These are phyloP conservation scores for Pinus albicaulis DNA, from an alignment of 75 land plant genomes.

Conservation along the genomic window DNA sequence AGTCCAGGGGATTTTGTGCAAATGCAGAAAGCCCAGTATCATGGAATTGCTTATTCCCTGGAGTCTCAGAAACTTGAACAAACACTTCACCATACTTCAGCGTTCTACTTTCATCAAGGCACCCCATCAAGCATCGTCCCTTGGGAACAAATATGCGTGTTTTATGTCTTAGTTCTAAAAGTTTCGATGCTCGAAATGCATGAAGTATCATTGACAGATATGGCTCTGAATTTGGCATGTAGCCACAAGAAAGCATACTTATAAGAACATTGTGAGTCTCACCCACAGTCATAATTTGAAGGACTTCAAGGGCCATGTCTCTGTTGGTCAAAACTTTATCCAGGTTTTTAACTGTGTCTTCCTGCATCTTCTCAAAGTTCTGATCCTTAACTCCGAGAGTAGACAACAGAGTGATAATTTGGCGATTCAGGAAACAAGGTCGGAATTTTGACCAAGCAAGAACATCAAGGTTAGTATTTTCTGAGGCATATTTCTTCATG, in stretches of 20 bases:
- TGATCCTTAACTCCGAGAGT: conserved; percentile 78
- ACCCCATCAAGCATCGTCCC: conserved; percentile 89
- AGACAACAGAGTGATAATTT: conserved; percentile 78
- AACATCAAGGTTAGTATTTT: conserved; percentile 66
- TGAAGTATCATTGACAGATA: conserved; percentile 74
- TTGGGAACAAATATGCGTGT: conserved; percentile 70
- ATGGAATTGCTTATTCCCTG: conserved; percentile 7
- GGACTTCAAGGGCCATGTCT: conserved; percentile 50
- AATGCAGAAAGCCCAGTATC: background rate
- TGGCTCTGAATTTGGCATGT: conserved; percentile 73
- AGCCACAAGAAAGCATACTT: conserved; percentile 70
- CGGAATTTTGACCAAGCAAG: conserved; percentile 54
- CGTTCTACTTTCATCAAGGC: conserved; percentile 81
- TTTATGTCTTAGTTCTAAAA: conserved; percentile 58
- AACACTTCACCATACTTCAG: conserved; percentile 87
- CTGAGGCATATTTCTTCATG: conserved; percentile 79
- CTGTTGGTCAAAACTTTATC: conserved; percentile 57
- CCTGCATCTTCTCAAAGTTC: conserved; percentile 68
- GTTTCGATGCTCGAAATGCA: conserved; percentile 71
- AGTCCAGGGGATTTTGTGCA: conserved; percentile 1
- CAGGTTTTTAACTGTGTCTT: conserved; percentile 46
- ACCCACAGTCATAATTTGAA: conserved; percentile 53
- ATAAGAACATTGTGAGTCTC: conserved; percentile 50
- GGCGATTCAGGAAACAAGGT: conserved; percentile 84
- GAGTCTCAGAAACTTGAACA: conserved; percentile 64